Conservation (phyloP, 257 asterid genomes). For the Ajuga chamaepitys region DNA sequence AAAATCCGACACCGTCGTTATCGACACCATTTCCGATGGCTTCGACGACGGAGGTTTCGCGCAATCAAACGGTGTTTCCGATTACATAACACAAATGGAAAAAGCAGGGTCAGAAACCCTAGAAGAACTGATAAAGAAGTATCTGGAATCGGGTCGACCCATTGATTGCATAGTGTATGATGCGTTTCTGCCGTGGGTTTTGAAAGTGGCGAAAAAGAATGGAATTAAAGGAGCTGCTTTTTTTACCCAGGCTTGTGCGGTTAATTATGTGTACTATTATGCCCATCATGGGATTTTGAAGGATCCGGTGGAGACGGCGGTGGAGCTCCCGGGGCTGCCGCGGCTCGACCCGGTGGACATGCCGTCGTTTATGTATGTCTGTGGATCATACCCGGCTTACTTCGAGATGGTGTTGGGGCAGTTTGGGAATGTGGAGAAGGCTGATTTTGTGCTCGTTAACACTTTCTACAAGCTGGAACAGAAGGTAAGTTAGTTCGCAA, state of each 20-base stretch:
- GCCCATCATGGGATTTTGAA: slow-evolving; percentile 36
- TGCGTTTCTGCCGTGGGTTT: slow-evolving; percentile 66
- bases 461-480: slow-evolving; percentile 58
- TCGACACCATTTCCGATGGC: slow-evolving; percentile 67
- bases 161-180: slow-evolving; percentile 61
- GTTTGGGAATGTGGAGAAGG: slow-evolving; percentile 46
- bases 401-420: slow-evolving; percentile 51
- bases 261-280: slow-evolving; percentile 60
- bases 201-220: slow-evolving; percentile 40
- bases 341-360: slow-evolving; percentile 40
- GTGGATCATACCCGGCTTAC: slow-evolving; percentile 66
- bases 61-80: slow-evolving; percentile 17
- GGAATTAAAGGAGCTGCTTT: slow-evolving; percentile 41
- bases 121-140: slow-evolving; percentile 26
- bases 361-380: slow-evolving; percentile 56
- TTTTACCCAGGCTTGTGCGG: slow-evolving; percentile 72
- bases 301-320: slow-evolving; percentile 39
- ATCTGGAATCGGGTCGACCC: slow-evolving; percentile 17
- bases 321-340: slow-evolving; percentile 60
- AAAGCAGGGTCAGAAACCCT: slow-evolving; percentile 37
- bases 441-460: slow-evolving; percentile 67
- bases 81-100: slow-evolving; percentile 32
- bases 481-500: slow-evolving; percentile 31
- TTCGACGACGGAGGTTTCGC: slow-evolving; percentile 62
- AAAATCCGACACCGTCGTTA: slow-evolving; percentile 20